A percentile compares a stretch with the other conserved stretches of the same genome.
Evolutionary conservation across 768 basidiomycete species (phyloP).

Genomic region (Lactarius sp.): DNA sequence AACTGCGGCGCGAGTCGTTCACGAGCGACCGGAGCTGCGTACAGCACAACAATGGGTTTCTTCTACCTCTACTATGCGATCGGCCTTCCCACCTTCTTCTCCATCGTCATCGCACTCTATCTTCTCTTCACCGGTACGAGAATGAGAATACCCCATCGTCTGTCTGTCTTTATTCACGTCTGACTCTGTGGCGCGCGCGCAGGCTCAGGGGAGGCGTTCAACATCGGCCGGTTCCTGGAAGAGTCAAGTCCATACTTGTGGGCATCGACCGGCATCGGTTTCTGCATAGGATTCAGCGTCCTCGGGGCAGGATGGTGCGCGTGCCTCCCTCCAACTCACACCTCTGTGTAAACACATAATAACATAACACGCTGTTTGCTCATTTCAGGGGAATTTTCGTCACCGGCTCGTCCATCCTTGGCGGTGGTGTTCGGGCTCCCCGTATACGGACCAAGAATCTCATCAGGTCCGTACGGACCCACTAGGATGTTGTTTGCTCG

Average conservation of each 20-base stretch:
- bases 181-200: constrained; percentile 7
- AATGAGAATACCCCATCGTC: too few species aligned
- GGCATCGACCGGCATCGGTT: constrained; percentile 85
- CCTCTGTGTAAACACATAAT: not conserved
- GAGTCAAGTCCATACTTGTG: constrained; percentile 92
- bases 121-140: constrained; percentile 78
- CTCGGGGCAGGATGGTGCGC: constrained; percentile 92
- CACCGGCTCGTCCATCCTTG: constrained; percentile 94
- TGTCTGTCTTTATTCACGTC: not conserved
- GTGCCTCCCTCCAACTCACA: not conserved
- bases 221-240: constrained; percentile 89
- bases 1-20: constrained; percentile 6
- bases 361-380: not conserved
- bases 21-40: too few species aligned
- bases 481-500: not conserved
- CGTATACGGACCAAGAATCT: constrained; percentile 96
- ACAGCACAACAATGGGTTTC: constrained; percentile 30
- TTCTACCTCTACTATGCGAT: constrained; percentile 52
- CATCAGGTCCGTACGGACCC: constrained; percentile 62
- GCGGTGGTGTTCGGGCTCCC: constrained; percentile 90
- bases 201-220: constrained; percentile 91
- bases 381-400: constrained; percentile 88
- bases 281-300: constrained; percentile 91
- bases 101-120: constrained; percentile 70
- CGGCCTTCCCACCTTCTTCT: constrained; percentile 63